Conservation (phyloP, 23 red algal species). For the Gracilaria gracilis region DNA sequence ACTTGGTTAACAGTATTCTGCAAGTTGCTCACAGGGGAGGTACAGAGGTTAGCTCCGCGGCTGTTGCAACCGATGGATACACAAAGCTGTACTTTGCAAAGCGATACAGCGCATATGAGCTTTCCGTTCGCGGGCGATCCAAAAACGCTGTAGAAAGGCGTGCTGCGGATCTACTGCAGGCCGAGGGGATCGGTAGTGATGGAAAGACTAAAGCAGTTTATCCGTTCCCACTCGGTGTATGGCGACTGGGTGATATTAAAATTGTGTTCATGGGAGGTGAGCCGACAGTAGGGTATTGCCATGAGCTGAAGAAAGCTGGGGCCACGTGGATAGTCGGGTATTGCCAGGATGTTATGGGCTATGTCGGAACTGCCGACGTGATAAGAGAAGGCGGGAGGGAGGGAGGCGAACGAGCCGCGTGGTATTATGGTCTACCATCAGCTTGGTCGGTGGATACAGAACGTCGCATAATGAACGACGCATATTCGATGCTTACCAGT, state of each 20-base stretch:
- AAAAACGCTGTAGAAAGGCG: constrained; percentile 17
- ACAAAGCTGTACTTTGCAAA: constrained; percentile 20
- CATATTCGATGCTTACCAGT: neutral
- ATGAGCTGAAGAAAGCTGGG: constrained; percentile 3
- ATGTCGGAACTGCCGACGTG: constrained; percentile 49
- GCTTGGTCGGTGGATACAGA: constrained; percentile 55
- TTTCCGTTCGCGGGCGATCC: neutral
- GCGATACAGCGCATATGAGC: constrained; percentile 31
- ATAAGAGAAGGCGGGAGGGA: constrained; percentile 34
- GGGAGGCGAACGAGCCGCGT: constrained; percentile 63
- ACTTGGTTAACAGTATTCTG: constrained; percentile 21
- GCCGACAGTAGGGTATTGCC: constrained; percentile 69
- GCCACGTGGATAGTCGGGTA: constrained; percentile 77
- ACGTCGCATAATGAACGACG: constrained; percentile 25
- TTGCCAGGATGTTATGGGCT: constrained; percentile 72
- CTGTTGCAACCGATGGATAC: neutral
- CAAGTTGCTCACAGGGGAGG: neutral
- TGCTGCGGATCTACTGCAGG: constrained; percentile 22
- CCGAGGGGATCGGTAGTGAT: neutral
- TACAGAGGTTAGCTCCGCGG: neutral
- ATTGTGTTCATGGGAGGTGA: constrained; percentile 74
- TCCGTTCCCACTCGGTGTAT: constrained; percentile 54
- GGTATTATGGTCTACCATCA: constrained; percentile 72
- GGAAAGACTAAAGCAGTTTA: constrained; percentile 37
- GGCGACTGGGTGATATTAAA: constrained; percentile 38